Percentiles rank a stretch among this genome's conserved stretches.
Evolutionary conservation across 202 grass and related monocot species (phyloP).

Genomic region (Bolboschoenoplectus hybrid): DNA sequence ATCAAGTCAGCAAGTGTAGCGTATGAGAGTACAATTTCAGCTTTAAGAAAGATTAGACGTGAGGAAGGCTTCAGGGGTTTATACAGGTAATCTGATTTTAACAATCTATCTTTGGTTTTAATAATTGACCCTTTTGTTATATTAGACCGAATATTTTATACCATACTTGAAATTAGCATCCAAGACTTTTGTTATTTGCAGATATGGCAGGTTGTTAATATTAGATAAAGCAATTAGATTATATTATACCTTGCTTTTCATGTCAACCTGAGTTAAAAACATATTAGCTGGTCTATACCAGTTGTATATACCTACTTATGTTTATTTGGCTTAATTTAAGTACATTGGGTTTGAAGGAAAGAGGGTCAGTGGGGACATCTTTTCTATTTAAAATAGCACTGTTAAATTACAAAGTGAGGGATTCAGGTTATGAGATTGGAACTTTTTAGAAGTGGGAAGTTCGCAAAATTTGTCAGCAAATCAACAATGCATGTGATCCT

Average conservation of each 20-base stretch:
- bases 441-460: background rate
- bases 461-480: background rate
- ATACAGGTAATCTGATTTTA: conserved; percentile 60
- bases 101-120: conserved; percentile 25
- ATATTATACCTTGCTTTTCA: background rate
- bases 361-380: background rate
- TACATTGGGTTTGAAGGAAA: background rate
- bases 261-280: background rate
- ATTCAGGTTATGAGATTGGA: background rate
- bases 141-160: conserved; percentile 24
- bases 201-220: background rate
- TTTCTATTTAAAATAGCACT: background rate
- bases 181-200: background rate
- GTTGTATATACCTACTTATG: background rate
- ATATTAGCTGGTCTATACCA: background rate
- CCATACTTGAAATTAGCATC: background rate
- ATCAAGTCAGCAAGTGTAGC: conserved; percentile 51
- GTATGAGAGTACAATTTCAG: conserved; percentile 71
- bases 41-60: conserved; percentile 63
- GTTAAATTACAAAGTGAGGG: background rate
- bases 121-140: conserved; percentile 22
- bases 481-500: background rate
- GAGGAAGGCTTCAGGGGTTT: conserved; percentile 68
- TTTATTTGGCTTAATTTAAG: background rate
- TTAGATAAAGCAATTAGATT: background rate